phyloP scores from a whole-genome alignment of 352 stramenopile genomes.

The Nothophytophthora sp. region DNA sequence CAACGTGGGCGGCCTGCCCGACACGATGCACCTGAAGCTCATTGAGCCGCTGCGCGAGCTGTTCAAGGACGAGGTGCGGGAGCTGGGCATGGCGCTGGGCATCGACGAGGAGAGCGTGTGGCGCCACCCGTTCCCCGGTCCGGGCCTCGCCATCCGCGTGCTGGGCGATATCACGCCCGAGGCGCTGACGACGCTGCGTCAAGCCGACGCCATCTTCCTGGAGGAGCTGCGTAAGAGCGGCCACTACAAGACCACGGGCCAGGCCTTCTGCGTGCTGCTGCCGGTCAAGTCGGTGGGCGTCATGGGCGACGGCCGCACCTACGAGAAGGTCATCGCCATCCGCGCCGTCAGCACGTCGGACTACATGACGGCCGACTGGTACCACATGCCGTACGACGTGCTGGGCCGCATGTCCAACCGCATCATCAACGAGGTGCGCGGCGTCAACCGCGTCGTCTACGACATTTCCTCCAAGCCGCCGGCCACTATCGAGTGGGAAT shows the following conservation, averaged over 20 bases:
- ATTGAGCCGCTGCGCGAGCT: conserved; percentile 99
- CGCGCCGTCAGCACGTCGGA: conserved; percentile 99
- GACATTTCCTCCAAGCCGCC: conserved; percentile 99
- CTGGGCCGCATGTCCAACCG: conserved; percentile 97
- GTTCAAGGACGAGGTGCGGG: conserved; percentile 99
- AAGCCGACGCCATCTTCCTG: conserved; percentile 98
- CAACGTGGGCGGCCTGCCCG: conserved; percentile 98
- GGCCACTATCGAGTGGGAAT: conserved; percentile 99
- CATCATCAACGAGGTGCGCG: conserved; percentile 99
- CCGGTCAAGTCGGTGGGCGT: conserved; percentile 98
- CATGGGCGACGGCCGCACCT: conserved; percentile 98
- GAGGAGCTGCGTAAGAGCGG: conserved; percentile 95
- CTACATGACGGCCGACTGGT: conserved; percentile 99
- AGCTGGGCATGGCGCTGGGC: conserved; percentile 96
- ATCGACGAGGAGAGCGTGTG: conserved; percentile 98
- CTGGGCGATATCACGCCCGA: conserved; percentile 97
- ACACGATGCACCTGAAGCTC: conserved; percentile 98
- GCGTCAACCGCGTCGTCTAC: conserved; percentile 99
- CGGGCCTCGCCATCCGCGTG: conserved; percentile 98
- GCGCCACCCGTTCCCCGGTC: conserved; percentile 99
- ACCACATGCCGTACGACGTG: conserved; percentile 98
- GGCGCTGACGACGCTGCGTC: conserved; percentile 94
- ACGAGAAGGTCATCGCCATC: conserved; percentile 96
- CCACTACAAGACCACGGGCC: conserved; percentile 98
- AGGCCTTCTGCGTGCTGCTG: conserved; percentile 98